These are phyloP conservation scores for Mycena metata DNA, from an alignment of 768 basidiomycete species.

Conservation along the genomic window DNA sequence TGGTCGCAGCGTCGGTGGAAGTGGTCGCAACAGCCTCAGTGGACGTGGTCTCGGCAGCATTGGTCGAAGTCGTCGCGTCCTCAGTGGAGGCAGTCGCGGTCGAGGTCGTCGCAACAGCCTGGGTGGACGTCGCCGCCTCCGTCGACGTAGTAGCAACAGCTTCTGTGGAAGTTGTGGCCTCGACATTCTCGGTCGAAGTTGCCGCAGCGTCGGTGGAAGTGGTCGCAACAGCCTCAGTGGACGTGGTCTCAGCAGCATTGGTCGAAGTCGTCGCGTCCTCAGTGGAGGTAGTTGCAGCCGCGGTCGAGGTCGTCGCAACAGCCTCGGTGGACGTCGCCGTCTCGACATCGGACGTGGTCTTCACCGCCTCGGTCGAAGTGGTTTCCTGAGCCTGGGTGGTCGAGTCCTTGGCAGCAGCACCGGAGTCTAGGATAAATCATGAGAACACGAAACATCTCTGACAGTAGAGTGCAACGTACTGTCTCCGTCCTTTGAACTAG, in stretches of 20 bases:
- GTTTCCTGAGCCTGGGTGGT: background rate
- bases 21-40: background rate
- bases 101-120: too few relatives aligned
- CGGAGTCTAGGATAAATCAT: background rate
- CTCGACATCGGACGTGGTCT: background rate
- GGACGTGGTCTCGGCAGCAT: background rate
- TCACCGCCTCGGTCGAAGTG: background rate
- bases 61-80: background rate
- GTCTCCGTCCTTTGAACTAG: constrained; percentile 22
- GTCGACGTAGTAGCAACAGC: background rate
- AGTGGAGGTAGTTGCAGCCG: background rate
- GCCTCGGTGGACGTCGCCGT: background rate
- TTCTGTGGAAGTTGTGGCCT: too few relatives aligned
- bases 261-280: background rate
- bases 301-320: too few relatives aligned
- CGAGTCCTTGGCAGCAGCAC: background rate
- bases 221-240: background rate
- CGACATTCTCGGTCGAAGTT: background rate
- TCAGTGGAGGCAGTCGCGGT: background rate
- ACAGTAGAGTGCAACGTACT: background rate
- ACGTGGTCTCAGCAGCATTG: background rate
- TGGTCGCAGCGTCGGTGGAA: background rate
- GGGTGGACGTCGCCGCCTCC: background rate
- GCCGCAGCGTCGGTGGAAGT: too few relatives aligned
- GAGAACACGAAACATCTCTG: too few relatives aligned